Evolutionary conservation across 1,139 yeast genomes (phyloP), one percentile per base, ranked within the genome.

Genomic region (Geotrichum restrictum): DNA sequence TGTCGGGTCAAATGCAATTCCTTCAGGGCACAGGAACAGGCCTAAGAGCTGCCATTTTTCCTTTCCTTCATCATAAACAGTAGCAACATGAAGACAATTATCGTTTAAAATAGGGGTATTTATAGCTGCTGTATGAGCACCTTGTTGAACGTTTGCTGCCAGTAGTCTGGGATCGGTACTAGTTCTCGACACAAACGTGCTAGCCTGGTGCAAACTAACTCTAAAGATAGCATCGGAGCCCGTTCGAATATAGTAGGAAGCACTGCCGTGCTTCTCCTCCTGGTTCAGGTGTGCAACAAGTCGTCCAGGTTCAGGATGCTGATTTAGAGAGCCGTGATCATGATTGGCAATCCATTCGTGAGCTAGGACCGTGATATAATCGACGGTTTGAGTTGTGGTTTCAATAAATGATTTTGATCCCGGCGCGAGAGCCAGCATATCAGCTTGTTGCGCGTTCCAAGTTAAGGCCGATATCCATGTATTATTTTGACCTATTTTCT

Each of bases 391-490:
- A 2, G 33, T n/a, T 18, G 49, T 1, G 10, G 48, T 45, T 42
- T 47, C 52, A 37, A 48, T 47, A 36, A 19, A 43, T 16, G 29
- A 24, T 8, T 39, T 24, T 14, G 45, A 37, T 1, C 41, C 46
- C 31, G 24, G 47, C 7, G 42, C 45, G 14, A 53, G n/a, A 3
- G 54, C 43, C 5, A 54, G 39, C 50, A 48, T 45, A 1, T 43
- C 41, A 14, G 52, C 52, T 38, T 54, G 49, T 19, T 46, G 50
- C 8, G 45, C 29, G 37, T 48, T 42, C 56, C 56, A 54, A 13
- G 49, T 37, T 21, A 54, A 29, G 2, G 51, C 47, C 11, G 53
- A 16, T 3, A 54, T 38, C 56, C 56, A 54, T 6, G 44, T 34
- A 36, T 46, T 44, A 32, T 37, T 1, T 7, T 31, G n/a, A 22